Base-by-base conservation (phyloP, 2,329 filamentous ascomycete species). In the Exophiala viscosa region DNA sequence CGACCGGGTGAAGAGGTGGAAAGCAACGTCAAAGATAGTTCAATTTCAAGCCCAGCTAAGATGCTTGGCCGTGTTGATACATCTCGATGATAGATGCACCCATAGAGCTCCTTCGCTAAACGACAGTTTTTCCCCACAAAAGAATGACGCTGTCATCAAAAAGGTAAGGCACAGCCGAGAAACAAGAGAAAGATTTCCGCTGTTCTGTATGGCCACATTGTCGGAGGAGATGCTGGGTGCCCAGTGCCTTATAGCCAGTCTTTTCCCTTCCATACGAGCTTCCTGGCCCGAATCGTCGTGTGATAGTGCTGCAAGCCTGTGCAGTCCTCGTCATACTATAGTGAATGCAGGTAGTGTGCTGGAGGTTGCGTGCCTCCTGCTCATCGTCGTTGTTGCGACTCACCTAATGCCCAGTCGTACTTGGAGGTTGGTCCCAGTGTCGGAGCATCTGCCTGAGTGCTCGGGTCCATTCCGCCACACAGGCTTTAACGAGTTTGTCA, bases 401-500 rank as follows among this genome's bases (percentile, higher is more conserved):
- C 23, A 28, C 41, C 56, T 54, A 67, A 46, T 58, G 59, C n/a
- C 64, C 65, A 39, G 62, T 62, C 11, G 58, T 65, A 4, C 77
- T 79, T 3, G 86, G 86, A 4, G 82, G 72, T 1, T 70, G 69
- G 8, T 79, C 71, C 87, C 86, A 90, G 65, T 89, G 84, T 50
- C 81, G 71, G 55, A 90, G 70, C 82, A 90, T 83, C 50, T 79
- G 80, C 33, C 77, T 71, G 20, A 89, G 70, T 1, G 85, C 86
- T 58, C 73, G 73, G 28, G 74, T 80, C 86, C 86, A 90, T 67
- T 89, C 86, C 18, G 73, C 74, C 59, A 80, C 76, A 64, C 88
- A 87, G 48, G 81, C 85, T 33, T 71, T 73, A 1, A 82, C 75
- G 31, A 90, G 76, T 66, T 83, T 77, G 3, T 76, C 70, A 1